A percentile compares a stretch with the other conserved stretches of the same genome.
phyloP scores from a whole-genome alignment of 108 stramenopile genomes.

The Skeletonema tropicum region DNA sequence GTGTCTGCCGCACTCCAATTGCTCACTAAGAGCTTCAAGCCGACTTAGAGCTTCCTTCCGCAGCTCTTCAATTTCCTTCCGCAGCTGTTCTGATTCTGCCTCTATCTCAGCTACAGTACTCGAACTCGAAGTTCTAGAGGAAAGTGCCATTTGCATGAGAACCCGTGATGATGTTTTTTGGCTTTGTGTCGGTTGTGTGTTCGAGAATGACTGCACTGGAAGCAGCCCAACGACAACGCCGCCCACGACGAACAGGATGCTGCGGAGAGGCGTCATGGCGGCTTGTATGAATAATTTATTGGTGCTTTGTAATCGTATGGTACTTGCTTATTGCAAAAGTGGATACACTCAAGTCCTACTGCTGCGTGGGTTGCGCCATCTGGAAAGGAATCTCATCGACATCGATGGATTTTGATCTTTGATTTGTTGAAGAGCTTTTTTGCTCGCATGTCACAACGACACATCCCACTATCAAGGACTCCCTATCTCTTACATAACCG shows the following conservation, averaged over 20 bases:
- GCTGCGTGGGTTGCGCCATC: too few relatives aligned
- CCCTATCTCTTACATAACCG: too few relatives aligned
- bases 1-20: conserved; percentile 25
- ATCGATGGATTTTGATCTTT: too few relatives aligned
- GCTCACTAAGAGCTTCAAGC: conserved; percentile 55
- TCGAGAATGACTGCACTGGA: background rate
- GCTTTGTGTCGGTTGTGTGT: background rate
- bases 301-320: background rate
- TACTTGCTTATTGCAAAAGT: background rate
- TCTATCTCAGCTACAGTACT: conserved; percentile 40
- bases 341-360: too few relatives aligned
- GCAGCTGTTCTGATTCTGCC: conserved; percentile 49
- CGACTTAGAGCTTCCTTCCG: conserved; percentile 63
- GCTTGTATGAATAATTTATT: background rate
- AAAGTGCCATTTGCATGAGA: conserved; percentile 4
- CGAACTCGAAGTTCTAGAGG: background rate
- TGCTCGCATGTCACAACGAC: too few relatives aligned
- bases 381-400: too few relatives aligned
- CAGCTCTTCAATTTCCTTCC: conserved; percentile 68
- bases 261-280: background rate
- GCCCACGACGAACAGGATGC: background rate
- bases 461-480: too few relatives aligned
- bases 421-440: too few relatives aligned
- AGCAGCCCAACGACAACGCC: background rate
- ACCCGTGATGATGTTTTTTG: background rate